These are phyloP conservation scores for Triticum dicoccoides DNA, from an alignment of 176 grass and related monocot species.

Conservation along the genomic window DNA sequence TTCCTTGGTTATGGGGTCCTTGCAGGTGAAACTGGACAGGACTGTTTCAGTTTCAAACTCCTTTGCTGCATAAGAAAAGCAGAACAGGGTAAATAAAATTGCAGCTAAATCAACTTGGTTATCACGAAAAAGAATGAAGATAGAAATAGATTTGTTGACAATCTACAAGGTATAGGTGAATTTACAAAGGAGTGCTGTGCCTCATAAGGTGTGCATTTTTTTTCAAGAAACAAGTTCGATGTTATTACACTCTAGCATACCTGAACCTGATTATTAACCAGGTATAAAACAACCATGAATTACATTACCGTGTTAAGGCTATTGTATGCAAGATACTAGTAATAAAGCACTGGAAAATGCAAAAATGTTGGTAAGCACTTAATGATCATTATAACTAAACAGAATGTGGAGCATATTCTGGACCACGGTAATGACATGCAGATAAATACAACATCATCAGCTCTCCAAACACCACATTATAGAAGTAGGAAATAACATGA, in stretches of 20 bases:
- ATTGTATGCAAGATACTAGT: background rate
- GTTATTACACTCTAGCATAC: background rate
- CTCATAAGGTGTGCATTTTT: background rate
- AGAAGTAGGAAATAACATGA: background rate
- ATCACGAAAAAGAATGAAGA: background rate
- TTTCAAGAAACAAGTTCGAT: background rate
- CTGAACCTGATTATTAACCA: background rate
- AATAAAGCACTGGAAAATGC: background rate
- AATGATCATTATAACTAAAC: background rate
- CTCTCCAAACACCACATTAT: background rate
- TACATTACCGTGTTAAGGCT: background rate
- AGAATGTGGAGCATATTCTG: conserved; percentile 1
- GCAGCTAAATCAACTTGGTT: background rate
- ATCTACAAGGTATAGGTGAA: conserved; percentile 8
- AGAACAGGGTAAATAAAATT: background rate
- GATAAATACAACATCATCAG: background rate
- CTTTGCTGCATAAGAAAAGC: conserved; percentile 40
- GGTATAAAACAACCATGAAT: background rate
- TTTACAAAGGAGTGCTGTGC: background rate
- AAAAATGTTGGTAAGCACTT: background rate
- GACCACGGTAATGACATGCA: background rate
- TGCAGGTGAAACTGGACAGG: too few relatives aligned
- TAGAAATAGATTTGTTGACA: background rate
- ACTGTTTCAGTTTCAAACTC: conserved; percentile 50
- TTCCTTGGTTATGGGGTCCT: too few relatives aligned